Conservation (phyloP, 352 stramenopile species). For the Halophytophthora polymorphica region DNA sequence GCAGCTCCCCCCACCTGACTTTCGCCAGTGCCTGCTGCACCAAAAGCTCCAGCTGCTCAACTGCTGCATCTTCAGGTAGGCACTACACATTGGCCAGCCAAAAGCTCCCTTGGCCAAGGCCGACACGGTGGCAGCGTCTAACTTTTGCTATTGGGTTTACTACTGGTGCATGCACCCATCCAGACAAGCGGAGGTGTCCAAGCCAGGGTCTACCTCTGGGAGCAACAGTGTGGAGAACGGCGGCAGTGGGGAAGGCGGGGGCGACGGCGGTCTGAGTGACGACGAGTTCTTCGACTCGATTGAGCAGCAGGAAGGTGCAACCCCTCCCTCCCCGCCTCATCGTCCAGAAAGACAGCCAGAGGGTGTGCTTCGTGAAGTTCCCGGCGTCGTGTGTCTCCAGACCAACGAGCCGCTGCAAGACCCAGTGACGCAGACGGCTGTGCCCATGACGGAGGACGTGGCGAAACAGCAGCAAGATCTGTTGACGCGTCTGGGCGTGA, state of each 20-base stretch:
- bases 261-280: constrained; percentile 46
- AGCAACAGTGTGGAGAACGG: not conserved
- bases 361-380: constrained; percentile 32
- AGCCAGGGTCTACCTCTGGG: not conserved
- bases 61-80: constrained; percentile 65
- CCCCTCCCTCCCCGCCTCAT: constrained; percentile 8
- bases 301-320: constrained; percentile 34
- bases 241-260: constrained; percentile 14
- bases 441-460: constrained; percentile 78
- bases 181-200: constrained; percentile 30
- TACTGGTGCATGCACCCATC: not conserved
- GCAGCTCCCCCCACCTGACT: constrained; percentile 56
- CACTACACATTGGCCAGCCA: not conserved
- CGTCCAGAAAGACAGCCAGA: constrained; percentile 13
- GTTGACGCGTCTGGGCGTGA: constrained; percentile 62
- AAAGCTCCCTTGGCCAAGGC: no score
- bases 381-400: constrained; percentile 37
- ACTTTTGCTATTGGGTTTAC: not conserved
- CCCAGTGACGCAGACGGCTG: constrained; percentile 58
- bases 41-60: constrained; percentile 84
- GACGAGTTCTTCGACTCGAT: constrained; percentile 85
- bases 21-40: constrained; percentile 70
- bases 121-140: no score
- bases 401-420: constrained; percentile 54
- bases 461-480: constrained; percentile 77